phyloP scores from a whole-genome alignment of 1,139 yeast species.

The Spathaspora jeffriesii region DNA sequence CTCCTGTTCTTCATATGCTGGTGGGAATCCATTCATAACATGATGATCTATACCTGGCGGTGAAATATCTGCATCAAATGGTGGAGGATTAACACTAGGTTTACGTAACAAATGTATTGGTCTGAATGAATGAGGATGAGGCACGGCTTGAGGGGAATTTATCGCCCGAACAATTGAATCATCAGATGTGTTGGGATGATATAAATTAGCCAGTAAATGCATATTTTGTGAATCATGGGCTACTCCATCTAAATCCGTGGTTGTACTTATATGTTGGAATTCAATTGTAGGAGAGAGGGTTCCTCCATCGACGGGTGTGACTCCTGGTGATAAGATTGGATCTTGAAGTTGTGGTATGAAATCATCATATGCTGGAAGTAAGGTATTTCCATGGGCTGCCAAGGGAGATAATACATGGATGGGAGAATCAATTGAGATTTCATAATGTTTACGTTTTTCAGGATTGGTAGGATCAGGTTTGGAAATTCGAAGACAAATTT shows the following conservation, averaged over 20 bases:
- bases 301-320: slow-evolving; percentile 34
- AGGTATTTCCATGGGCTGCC: slow-evolving; percentile 75
- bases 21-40: slow-evolving; percentile 26
- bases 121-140: slow-evolving; percentile 40
- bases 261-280: slow-evolving; percentile 32
- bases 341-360: slow-evolving; percentile 18
- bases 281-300: slow-evolving; percentile 9
- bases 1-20: slow-evolving; percentile 38
- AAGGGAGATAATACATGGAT: slow-evolving; percentile 67
- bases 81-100: slow-evolving; percentile 45
- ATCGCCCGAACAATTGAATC: slow-evolving; percentile 27
- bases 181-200: slow-evolving; percentile 45
- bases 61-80: slow-evolving; percentile 35
- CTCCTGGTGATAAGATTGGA: slow-evolving; percentile 57
- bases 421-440: slow-evolving; percentile 90
- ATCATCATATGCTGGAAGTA: slow-evolving; percentile 57
- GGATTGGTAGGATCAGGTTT: slow-evolving; percentile 56
- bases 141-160: slow-evolving; percentile 60
- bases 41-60: slow-evolving; percentile 21
- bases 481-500: slow-evolving; percentile 78
- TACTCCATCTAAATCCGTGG: slow-evolving; percentile 21
- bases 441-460: slow-evolving; percentile 79
- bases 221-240: slow-evolving; percentile 21
- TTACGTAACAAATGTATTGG: slow-evolving; percentile 37
- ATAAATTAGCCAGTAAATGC: slow-evolving; percentile 61